Evolutionary conservation across 768 basidiomycete species (phyloP).

Genomic region (Mycena leptocephala): DNA sequence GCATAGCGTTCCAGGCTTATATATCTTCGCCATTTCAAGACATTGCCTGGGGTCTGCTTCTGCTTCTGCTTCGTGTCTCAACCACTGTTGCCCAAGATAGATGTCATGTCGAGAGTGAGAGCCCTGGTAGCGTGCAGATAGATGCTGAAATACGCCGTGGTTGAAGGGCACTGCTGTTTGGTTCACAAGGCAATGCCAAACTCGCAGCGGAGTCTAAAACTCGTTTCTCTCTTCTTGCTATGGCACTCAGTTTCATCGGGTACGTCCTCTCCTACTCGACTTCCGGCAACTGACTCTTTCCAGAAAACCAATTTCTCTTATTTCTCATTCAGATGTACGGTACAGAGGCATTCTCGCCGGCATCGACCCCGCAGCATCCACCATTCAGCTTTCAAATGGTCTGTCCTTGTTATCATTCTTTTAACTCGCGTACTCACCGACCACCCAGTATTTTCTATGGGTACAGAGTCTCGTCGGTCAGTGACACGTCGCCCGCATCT

Average conservation of each 20-base stretch:
- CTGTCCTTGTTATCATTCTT: conserved; percentile 31
- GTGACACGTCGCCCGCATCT: conserved; percentile 38
- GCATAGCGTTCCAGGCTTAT: too few relatives aligned
- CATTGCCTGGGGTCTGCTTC: too few relatives aligned
- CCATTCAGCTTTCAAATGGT: conserved; percentile 93
- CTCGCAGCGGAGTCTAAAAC: conserved; percentile 7
- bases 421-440: neutral
- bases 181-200: neutral
- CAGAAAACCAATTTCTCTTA: conserved; percentile 92
- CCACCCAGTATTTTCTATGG: conserved; percentile 86
- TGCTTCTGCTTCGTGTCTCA: too few relatives aligned
- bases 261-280: conserved; percentile 44
- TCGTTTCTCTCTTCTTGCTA: conserved; percentile 47
- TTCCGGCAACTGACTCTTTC: neutral
- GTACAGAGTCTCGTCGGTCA: conserved; percentile 88
- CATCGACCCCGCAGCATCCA: conserved; percentile 89
- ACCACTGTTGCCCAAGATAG: too few relatives aligned
- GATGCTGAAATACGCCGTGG: too few relatives aligned
- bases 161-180: too few relatives aligned
- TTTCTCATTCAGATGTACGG: conserved; percentile 93
- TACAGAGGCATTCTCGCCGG: conserved; percentile 91
- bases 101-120: too few relatives aligned
- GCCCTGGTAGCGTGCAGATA: too few relatives aligned
- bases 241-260: conserved; percentile 88
- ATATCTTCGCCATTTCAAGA: too few relatives aligned